Conservation (phyloP, 116 monocot genomes). For the Trichopus zeylanicus region DNA sequence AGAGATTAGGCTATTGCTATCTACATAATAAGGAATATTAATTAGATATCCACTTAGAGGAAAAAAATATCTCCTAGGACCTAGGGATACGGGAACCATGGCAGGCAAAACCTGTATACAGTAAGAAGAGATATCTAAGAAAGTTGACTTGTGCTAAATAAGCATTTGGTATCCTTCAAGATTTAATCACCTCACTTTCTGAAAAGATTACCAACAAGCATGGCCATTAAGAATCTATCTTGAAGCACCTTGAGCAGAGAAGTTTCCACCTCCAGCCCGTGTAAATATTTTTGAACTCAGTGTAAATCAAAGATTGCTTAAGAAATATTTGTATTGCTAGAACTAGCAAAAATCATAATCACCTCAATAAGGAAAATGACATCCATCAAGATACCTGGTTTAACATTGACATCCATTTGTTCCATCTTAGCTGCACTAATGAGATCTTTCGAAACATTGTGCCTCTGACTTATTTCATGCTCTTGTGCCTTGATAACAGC, state of each 20-base stretch:
- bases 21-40: too few relatives aligned
- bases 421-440: not conserved
- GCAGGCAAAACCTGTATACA: too few relatives aligned
- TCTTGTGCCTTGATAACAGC: conserved; percentile 4
- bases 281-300: not conserved
- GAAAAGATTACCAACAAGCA: not conserved
- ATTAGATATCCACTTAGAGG: too few relatives aligned
- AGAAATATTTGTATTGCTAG: not conserved
- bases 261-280: not conserved
- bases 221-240: too few relatives aligned
- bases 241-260: not conserved
- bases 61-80: too few relatives aligned
- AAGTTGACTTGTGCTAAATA: too few relatives aligned
- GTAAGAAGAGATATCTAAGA: not conserved
- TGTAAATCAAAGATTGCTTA: not conserved
- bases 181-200: not conserved
- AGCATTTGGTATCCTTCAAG: not conserved
- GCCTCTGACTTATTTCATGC: too few relatives aligned
- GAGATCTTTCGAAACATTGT: not conserved
- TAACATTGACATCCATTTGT: not conserved
- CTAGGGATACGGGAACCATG: too few relatives aligned
- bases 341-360: not conserved
- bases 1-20: too few relatives aligned
- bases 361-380: not conserved
- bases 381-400: not conserved